Evolutionary conservation across 345 rosid genomes (phyloP).

Genomic region (Kernera saxatilis): DNA sequence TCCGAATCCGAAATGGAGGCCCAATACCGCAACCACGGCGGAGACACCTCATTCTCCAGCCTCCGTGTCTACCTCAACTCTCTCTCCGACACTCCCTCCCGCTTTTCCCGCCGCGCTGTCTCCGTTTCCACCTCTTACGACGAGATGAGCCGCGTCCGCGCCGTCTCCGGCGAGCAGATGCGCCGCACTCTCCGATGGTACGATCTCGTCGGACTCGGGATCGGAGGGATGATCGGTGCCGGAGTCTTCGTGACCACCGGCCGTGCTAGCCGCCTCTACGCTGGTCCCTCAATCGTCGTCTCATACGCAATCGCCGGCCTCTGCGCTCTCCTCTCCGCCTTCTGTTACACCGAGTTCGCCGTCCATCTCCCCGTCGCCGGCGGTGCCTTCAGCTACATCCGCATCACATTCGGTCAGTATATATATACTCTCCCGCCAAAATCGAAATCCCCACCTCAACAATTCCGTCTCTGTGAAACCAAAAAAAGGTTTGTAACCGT

Average conservation of each 20-base stretch:
- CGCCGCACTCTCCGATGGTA: constrained; percentile 71
- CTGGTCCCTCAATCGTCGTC: constrained; percentile 76
- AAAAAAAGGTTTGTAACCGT: constrained; percentile 20
- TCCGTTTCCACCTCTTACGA: constrained; percentile 70
- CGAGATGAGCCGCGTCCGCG: constrained; percentile 60
- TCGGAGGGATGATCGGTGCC: constrained; percentile 97
- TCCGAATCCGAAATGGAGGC: constrained; percentile 16
- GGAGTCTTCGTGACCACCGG: constrained; percentile 89
- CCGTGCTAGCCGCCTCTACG: constrained; percentile 43
- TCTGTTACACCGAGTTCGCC: constrained; percentile 97
- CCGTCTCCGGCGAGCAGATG: constrained; percentile 67
- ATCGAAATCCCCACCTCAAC: background rate
- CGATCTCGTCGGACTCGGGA: constrained; percentile 73
- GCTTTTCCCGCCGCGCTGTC: constrained; percentile 61
- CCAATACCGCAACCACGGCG: constrained; percentile 8
- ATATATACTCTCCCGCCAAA: constrained; percentile 15
- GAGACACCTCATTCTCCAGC: constrained; percentile 58
- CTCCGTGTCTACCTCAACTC: constrained; percentile 54
- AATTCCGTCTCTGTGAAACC: background rate
- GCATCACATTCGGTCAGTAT: constrained; percentile 72
- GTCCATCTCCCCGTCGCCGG: constrained; percentile 99
- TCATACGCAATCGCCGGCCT: constrained; percentile 92
- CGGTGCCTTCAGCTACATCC: constrained; percentile 89
- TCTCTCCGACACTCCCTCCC: constrained; percentile 55
- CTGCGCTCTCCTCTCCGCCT: constrained; percentile 91